Evolutionary conservation across 768 basidiomycete species (phyloP), one percentile per base, ranked within the genome.

Genomic region (Strobilomyces confusus): DNA sequence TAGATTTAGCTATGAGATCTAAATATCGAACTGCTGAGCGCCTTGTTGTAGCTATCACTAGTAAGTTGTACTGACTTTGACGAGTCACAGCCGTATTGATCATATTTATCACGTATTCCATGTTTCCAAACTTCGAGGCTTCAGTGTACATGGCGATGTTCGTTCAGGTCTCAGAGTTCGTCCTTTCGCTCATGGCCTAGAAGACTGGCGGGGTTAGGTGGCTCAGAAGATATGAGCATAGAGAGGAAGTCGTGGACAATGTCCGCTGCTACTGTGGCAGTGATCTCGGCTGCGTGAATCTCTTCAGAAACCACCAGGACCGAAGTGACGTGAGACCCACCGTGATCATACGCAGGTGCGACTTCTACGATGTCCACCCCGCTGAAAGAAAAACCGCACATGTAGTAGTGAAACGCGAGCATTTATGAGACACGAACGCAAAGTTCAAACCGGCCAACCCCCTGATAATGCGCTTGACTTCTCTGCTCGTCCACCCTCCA

Each of bases 401-500:
- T 47, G 25, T 52, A 43, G 22, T 48, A 38, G 11, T 46, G 45
- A 48, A 51, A 49, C 15, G 32, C 23, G 26, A 1, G 4, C 0
- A 5, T 32, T 19, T 17, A 20, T 34, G 22, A 19, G 25, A 30
- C 25, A 55, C 58, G 44, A 72, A 89, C 89, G 92, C 82, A 52
- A 91, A 83, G 65, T 91, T 89, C 32, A 93, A 72, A 5, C 89
- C 89, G 2, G 80, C 80, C 13, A 92, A 75, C 14, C 91, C 90
- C 54, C 91, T 81, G 47, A 92, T 75, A 60, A 91, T 87, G 33
- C 87, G 80, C 62, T 91, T 90, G 38, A 89, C 75, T 69, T 92
- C 90, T 44, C 89, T 81, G 19, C 81, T 84, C 4, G 90, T 89
- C 89, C 87, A 91, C 13, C 90, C 90, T 30, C 90, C 90, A 2